Percentiles rank a stretch among this genome's conserved stretches.
phyloP scores from a whole-genome alignment of 108 stramenopile genomes.

The Thalassiosira profunda region DNA sequence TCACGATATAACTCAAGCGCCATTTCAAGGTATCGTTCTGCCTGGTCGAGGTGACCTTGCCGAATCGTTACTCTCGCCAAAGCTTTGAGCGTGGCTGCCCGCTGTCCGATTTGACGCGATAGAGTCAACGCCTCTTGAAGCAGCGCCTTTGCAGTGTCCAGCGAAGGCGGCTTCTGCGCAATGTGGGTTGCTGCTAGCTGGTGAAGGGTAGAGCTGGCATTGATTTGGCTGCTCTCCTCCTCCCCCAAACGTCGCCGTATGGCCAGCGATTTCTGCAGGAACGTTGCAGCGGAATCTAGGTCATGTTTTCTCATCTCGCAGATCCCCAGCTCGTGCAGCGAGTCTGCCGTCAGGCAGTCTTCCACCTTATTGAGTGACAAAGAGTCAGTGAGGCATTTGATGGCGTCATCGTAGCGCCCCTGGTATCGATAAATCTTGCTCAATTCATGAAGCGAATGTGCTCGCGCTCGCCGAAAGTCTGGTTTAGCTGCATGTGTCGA shows the following conservation, averaged over 20 bases:
- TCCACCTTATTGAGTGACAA: constrained; percentile 7
- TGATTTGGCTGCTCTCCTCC: constrained; percentile 16
- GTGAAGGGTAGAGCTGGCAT: constrained; percentile 67
- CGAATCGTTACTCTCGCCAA: constrained; percentile 71
- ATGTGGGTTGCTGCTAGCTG: constrained; percentile 69
- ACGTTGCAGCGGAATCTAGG: constrained; percentile 50
- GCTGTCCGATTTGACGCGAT: constrained; percentile 63
- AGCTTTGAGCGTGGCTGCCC: constrained; percentile 74
- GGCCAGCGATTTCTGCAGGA: constrained; percentile 49
- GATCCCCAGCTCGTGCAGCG: constrained; percentile 66
- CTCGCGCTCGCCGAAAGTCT: constrained; percentile 23
- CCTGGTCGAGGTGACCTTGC: constrained; percentile 53
- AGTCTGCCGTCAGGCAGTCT: constrained; percentile 26
- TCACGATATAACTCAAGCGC: constrained; percentile 65
- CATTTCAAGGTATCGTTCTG: constrained; percentile 59
- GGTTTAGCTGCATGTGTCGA: neutral
- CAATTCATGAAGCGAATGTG: constrained; percentile 53
- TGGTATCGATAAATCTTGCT: constrained; percentile 59
- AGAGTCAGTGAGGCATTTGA: constrained; percentile 36
- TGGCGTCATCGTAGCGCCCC: constrained; percentile 47
- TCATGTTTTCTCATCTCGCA: constrained; percentile 70
- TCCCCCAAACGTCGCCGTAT: constrained; percentile 40
- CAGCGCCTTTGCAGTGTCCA: constrained; percentile 53
- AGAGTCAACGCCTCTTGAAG: constrained; percentile 61
- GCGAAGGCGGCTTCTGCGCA: constrained; percentile 62